Base-by-base conservation (phyloP, 805 yeast species). In the Saccharomycopsis javanensis region DNA sequence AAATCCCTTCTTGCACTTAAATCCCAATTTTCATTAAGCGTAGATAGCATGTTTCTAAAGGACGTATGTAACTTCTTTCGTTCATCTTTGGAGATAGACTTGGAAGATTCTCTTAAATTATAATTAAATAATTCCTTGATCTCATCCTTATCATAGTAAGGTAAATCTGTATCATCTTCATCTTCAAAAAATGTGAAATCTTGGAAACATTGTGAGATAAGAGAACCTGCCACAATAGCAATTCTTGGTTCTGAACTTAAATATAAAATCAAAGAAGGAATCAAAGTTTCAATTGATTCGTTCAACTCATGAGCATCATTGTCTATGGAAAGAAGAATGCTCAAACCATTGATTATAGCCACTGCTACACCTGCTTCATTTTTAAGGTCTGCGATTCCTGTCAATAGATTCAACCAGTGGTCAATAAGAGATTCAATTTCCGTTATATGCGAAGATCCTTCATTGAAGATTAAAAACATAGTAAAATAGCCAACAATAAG, bases 61-160 rank as follows among this genome's bases (percentile, higher is more conserved):
- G 83, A 73, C 0, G 87, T 78, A 60, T 80, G 79, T 27, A 80
- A 72, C 38, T 78, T 81, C 59, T 77, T 78, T 66, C 81, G 83
- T 60, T 82, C 87, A 64, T 79, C 81, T 62, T 85, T 85, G 28
- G 84, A 78, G 2, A 82, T 65, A 55, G 75, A 79, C 58, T 82
- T 82, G 4, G 83, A 72, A 0, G 86, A 79, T 23, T 79, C 75
- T 48, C 74, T 76, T 0, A 79, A 69, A 48, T 83, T 69, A 35
- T 74, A 69, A 27, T 72, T 71, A 31, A 80, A 66, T 3, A 71
- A 71, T 20, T 68, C 64, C 31, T 71, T 66, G 8, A 82, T 64
- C 27, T 76, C 77, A 53, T 76, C 81, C 33, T 75, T 76, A 60
- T 82, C 84, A 55, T 73, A 71, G 65, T 79, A 81, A 1, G 86